These are phyloP conservation scores for Ceratobasidium sp. DNA, from an alignment of 1,284 basidiomycete genomes.

Conservation along the genomic window DNA sequence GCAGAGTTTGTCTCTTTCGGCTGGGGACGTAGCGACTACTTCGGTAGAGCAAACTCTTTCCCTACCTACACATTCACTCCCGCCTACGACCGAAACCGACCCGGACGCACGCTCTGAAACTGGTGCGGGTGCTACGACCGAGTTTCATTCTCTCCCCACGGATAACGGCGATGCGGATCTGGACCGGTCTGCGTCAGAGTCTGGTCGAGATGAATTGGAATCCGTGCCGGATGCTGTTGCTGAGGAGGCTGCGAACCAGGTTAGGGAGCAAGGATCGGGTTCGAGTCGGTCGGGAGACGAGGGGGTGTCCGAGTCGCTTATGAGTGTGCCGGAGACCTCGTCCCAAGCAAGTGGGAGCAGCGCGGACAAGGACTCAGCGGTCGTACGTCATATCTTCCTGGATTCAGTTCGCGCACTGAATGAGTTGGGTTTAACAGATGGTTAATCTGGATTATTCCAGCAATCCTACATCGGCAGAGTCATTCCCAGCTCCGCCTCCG, in stretches of 20 bases:
- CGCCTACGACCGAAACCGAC: constrained; percentile 30
- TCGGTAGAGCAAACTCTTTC: constrained; percentile 40
- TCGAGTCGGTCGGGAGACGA: constrained; percentile 6
- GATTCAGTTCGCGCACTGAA: neutral
- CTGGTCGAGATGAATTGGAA: constrained; percentile 21
- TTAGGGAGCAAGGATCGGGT: neutral
- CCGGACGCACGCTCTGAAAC: constrained; percentile 26
- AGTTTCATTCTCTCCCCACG: constrained; percentile 39
- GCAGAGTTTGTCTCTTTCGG: constrained; percentile 28
- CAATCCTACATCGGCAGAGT: constrained; percentile 2
- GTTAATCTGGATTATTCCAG: constrained; percentile 20
- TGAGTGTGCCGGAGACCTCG: constrained; percentile 34
- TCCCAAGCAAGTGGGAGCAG: constrained; percentile 33
- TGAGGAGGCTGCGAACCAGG: neutral
- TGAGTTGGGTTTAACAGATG: constrained; percentile 22
- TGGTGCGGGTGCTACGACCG: constrained; percentile 31
- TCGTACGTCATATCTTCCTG: constrained; percentile 2
- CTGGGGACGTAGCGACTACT: constrained; percentile 39
- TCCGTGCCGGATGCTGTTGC: constrained; percentile 10
- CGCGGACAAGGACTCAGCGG: constrained; percentile 21
- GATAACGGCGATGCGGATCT: constrained; percentile 24
- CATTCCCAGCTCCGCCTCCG: constrained; percentile 42
- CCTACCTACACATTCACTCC: constrained; percentile 40
- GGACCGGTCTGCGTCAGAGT: neutral
- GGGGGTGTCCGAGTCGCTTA: constrained; percentile 20